Conservation (phyloP, 305 asterid genomes). For the Fraxinus latifolia region DNA sequence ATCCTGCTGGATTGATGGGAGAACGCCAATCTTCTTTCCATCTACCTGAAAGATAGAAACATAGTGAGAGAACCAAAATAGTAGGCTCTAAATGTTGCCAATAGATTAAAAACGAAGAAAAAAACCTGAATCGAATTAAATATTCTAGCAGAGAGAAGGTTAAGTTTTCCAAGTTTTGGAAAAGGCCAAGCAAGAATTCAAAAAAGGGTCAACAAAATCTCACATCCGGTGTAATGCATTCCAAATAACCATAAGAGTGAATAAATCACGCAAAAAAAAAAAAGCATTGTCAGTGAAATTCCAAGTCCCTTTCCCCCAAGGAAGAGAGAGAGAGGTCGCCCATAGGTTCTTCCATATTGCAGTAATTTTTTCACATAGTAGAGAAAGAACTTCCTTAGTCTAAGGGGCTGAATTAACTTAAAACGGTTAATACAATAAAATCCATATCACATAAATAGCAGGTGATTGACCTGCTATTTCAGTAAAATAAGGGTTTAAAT, state of each 20-base stretch:
- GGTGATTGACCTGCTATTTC: not conserved
- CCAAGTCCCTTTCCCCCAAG: constrained; percentile 11
- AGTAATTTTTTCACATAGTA: not conserved
- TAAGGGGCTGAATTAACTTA: not conserved
- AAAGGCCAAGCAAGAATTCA: not conserved
- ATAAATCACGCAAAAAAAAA: not conserved
- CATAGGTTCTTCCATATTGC: not conserved
- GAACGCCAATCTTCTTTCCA: constrained; percentile 84
- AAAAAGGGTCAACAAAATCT: constrained; percentile 10
- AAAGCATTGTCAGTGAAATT: not conserved
- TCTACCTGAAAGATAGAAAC: constrained; percentile 52
- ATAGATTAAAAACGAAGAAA: not conserved
- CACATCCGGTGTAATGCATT: not conserved
- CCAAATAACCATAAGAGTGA: constrained; percentile 12
- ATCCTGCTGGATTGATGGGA: constrained; percentile 72
- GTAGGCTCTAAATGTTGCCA: not conserved
- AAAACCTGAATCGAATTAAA: constrained; percentile 2
- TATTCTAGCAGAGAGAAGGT: not conserved
- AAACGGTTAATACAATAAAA: not conserved
- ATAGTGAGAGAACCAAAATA: not conserved
- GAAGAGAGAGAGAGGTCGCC: not conserved
- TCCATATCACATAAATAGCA: not conserved
- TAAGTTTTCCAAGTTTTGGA: not conserved
- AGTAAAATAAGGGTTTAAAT: not conserved
- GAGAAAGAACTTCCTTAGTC: not conserved